phyloP scores from a whole-genome alignment of 805 yeast genomes.

The Candida krabiensis region DNA sequence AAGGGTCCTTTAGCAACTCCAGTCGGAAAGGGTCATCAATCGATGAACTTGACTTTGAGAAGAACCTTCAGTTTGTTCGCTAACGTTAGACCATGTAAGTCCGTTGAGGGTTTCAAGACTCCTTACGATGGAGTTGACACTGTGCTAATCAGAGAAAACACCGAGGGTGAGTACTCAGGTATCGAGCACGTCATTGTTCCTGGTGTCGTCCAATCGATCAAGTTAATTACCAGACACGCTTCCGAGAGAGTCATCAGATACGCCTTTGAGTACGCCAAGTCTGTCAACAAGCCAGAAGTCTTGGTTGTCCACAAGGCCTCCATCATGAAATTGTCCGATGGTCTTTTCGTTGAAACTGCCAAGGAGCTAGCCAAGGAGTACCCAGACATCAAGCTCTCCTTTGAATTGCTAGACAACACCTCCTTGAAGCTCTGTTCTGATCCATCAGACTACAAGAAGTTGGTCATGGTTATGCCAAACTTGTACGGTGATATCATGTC shows the following conservation, averaged over 20 bases:
- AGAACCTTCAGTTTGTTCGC: conserved; percentile 96
- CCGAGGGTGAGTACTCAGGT: conserved; percentile 99
- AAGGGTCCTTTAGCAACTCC: conserved; percentile 99
- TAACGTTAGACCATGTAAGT: conserved; percentile 95
- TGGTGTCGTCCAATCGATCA: conserved; percentile 97
- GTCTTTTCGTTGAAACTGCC: conserved; percentile 91
- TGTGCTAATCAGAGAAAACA: conserved; percentile 96
- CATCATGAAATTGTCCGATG: conserved; percentile 97
- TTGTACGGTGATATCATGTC: conserved; percentile 99
- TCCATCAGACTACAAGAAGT: conserved; percentile 82
- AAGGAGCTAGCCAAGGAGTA: conserved; percentile 86
- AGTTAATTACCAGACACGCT: conserved; percentile 94
- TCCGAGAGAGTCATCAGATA: conserved; percentile 95
- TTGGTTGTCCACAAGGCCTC: conserved; percentile 98
- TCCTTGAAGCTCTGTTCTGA: conserved; percentile 86
- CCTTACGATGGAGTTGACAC: conserved; percentile 89
- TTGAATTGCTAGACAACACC: conserved; percentile 93
- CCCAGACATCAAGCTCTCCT: conserved; percentile 83
- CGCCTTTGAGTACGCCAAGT: conserved; percentile 94
- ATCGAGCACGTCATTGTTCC: conserved; percentile 97
- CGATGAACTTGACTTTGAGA: conserved; percentile 95
- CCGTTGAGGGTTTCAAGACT: conserved; percentile 90
- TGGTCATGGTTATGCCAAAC: conserved; percentile 97
- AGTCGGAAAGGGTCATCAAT: conserved; percentile 97
- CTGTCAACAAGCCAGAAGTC: conserved; percentile 83